Base-by-base conservation (phyloP, 306 rosid species). In the Prunus mongolica region DNA sequence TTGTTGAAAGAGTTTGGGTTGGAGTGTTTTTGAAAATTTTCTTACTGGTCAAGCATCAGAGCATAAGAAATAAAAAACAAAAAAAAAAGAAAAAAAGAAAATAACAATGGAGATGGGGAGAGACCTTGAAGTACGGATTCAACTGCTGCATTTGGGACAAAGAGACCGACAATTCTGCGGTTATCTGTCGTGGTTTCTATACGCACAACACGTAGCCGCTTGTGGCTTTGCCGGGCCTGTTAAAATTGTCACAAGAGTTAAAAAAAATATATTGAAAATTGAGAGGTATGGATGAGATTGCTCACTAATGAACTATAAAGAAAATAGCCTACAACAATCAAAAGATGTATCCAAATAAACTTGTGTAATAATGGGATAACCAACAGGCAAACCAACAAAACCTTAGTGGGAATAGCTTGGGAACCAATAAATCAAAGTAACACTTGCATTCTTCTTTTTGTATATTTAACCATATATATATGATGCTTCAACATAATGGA, bases 61-160 rank as follows among this genome's bases (percentile, higher is more conserved):
- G 34, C 34, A 38, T 44, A 10, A 67, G 4, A 52, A 16, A 38
- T 3, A 32, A 15, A 30, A 24, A 24, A 24, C 25, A 24, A 24
- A 24, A 24, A 24, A 24, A 24, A 0, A 24, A 22, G 22, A 24
- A 24, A 22, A 22, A 0, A 16, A 9, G 10, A 7, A 72, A 38
- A 12, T n/a, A 55, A 46, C 50, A 38, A 22, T 41, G 2, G 41
- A 44, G 27, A 46, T 12, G 46, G 73, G 50, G 46, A 54, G 69
- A 80, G 79, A 90, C 99, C 99, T 96, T 82, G 93, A 75, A 96
- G 99, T 76, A 95, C 99, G 50, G 86, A 69, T 86, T 92, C 98
- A 75, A 96, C 98, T 15, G 93, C 99, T 65, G 96, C 87, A 80
- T 96, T 96, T 63, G 99, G 97, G 52, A 96, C 97, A 81, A 87